Conservation (phyloP, 106 monocot genomes). For the Acorus calamus region DNA sequence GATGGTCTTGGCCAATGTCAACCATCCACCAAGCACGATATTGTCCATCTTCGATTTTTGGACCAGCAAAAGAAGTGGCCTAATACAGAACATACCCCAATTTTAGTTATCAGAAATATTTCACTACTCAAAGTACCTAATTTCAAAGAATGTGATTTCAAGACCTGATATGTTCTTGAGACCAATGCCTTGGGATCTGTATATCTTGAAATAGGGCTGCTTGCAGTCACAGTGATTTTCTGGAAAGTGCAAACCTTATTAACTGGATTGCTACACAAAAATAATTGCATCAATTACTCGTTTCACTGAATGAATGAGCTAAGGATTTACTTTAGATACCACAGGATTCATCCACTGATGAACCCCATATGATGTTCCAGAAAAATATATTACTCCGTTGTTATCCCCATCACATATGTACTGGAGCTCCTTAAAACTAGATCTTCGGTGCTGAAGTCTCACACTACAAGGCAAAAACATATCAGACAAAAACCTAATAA, state of each 20-base stretch:
- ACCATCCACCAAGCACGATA: constrained; percentile 90
- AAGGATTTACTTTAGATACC: constrained; percentile 48
- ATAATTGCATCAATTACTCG: no score
- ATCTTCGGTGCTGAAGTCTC: constrained; percentile 81
- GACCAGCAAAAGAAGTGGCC: constrained; percentile 87
- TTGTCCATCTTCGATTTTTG: constrained; percentile 48
- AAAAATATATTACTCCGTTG: constrained; percentile 87
- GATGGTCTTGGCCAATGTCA: constrained; percentile 84
- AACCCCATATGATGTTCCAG: constrained; percentile 92
- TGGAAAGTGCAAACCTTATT: constrained; percentile 14
- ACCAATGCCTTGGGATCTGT: constrained; percentile 88
- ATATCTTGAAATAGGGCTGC: constrained; percentile 85
- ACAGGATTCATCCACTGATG: constrained; percentile 98
- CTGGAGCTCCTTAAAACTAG: constrained; percentile 91
- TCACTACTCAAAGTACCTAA: not conserved
- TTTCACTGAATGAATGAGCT: no score
- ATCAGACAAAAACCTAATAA: not conserved
- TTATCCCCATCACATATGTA: constrained; percentile 93
- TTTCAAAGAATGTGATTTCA: not conserved
- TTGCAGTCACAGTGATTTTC: constrained; percentile 78
- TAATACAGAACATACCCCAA: constrained; percentile 6
- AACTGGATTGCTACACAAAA: no score
- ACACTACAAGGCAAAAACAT: constrained; percentile 18
- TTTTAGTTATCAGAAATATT: not conserved
- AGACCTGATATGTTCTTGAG: constrained; percentile 83